Evolutionary conservation across 352 stramenopile genomes (phyloP).

Genomic region (Pythium utonaiense): DNA sequence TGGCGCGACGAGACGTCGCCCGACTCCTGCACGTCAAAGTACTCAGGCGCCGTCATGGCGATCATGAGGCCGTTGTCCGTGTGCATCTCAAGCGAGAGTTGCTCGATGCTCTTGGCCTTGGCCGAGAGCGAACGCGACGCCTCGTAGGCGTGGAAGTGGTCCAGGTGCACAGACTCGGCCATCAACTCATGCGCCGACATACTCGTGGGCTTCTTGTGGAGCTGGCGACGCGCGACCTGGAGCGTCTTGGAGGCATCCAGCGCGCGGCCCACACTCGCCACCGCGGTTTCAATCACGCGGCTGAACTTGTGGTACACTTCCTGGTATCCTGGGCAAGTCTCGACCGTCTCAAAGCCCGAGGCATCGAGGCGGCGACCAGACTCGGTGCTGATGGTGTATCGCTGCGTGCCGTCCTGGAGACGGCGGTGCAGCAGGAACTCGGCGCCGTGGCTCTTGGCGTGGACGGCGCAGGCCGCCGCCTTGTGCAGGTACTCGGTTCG

Average conservation of each 20-base stretch:
- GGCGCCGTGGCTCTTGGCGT: constrained; percentile 39
- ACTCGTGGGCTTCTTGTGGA: constrained; percentile 3
- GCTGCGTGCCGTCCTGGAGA: constrained; percentile 64
- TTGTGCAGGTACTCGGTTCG: constrained; percentile 53
- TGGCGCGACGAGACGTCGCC: constrained; percentile 37
- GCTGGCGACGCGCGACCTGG: constrained; percentile 28
- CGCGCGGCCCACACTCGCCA: constrained; percentile 50
- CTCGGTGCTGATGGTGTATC: constrained; percentile 72
- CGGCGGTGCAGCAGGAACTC: constrained; percentile 68
- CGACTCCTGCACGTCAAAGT: constrained; percentile 51
- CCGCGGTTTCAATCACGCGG: constrained; percentile 43
- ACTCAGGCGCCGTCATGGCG: constrained; percentile 65
- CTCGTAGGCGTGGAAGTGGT: constrained; percentile 82
- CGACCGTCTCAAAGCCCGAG: constrained; percentile 36
- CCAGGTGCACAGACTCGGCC: constrained; percentile 66
- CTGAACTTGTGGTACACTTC: constrained; percentile 57
- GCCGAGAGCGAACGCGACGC: constrained; percentile 20
- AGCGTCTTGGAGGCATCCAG: constrained; percentile 56
- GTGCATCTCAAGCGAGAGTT: constrained; percentile 69
- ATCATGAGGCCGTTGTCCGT: constrained; percentile 77
- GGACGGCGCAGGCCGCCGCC: constrained; percentile 53
- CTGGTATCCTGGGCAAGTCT: constrained; percentile 52
- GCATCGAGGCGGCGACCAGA: constrained; percentile 40
- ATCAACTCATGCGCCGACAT: constrained; percentile 59
- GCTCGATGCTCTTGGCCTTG: constrained; percentile 19